Conservation (phyloP, 148 eudicot species). For the Cornus kousa region DNA sequence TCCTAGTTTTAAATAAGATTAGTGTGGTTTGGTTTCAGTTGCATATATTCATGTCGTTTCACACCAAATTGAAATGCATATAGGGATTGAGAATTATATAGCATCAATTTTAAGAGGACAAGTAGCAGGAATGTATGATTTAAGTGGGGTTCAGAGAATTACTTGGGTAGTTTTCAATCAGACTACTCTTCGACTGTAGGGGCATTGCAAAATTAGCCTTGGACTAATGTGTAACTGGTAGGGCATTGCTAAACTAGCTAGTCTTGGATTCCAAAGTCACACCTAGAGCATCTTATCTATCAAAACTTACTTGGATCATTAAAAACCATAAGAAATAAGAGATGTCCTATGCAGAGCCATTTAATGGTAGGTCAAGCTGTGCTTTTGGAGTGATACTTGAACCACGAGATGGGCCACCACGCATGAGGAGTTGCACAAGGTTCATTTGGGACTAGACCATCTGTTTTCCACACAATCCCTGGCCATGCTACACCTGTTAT, state of each 20-base stretch:
- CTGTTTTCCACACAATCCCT: background rate
- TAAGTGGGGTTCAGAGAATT: background rate
- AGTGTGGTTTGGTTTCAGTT: background rate
- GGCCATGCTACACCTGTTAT: background rate
- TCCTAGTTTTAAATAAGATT: conserved; percentile 10
- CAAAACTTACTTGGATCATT: background rate
- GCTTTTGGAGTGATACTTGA: background rate
- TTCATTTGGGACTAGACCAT: too few relatives aligned
- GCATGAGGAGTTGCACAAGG: background rate
- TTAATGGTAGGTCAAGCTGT: background rate
- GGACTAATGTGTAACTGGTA: background rate
- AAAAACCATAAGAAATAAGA: background rate
- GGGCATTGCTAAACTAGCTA: too few relatives aligned
- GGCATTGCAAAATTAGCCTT: background rate
- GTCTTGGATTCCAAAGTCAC: background rate
- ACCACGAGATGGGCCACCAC: background rate
- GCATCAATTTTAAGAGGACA: background rate
- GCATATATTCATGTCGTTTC: background rate
- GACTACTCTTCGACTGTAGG: too few relatives aligned
- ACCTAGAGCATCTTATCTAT: background rate
- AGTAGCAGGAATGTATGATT: too few relatives aligned
- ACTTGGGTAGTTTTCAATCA: background rate
- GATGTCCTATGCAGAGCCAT: background rate
- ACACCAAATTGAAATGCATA: background rate
- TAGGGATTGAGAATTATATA: too few relatives aligned